Base-by-base conservation (phyloP, 2,329 filamentous ascomycete species). In the Fusarium pseudocircinatum region DNA sequence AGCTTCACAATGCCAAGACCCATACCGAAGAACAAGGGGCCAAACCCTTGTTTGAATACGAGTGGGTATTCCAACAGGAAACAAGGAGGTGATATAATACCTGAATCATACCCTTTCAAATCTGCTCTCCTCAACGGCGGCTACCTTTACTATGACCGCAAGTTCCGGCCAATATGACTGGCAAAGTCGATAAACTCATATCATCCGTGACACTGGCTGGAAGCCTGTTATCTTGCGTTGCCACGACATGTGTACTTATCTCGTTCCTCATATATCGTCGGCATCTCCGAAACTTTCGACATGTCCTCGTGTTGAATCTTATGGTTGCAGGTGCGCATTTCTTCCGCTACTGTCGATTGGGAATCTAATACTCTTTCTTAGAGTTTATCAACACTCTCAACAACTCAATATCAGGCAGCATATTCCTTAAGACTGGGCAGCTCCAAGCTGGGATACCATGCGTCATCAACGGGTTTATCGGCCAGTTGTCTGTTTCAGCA, bases 361-460 rank as follows among this genome's bases (percentile, higher is more conserved):
- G 15, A 36, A 39, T 28, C 24, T 28, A 53, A 37, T 42, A 47
- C 2, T 10, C 4, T 57, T 28, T 15, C 16, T 22, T 18, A 77
- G 75, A 77, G 36, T 77, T 77, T 15, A 65, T 70, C 18, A 77
- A 77, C 40, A 63, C 75, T 10, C 54, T 77, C n/a, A 77, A 75
- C 49, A 77, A 77, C 42, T 69, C 74, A 16, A 34, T 78, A 15
- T 78, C 75, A 10, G 75, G 75, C 12, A 60, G 67, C 7, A 73
- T 78, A 32, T 74, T 67, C 28, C 47, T 77, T 7, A 36, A 32
- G 4, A 61, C 49, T 12, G 47, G 64, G 9, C 47, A 69, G 12
- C 70, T 77, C 1, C 50, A 60, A 8, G 44, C 66, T 15, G 70
- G 74, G 6, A 32, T 47, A 7, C 30, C 75, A n/a, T 77, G 75